These are phyloP conservation scores for Cercospora janseana DNA, from an alignment of 2,329 filamentous ascomycete species.

Conservation along the genomic window DNA sequence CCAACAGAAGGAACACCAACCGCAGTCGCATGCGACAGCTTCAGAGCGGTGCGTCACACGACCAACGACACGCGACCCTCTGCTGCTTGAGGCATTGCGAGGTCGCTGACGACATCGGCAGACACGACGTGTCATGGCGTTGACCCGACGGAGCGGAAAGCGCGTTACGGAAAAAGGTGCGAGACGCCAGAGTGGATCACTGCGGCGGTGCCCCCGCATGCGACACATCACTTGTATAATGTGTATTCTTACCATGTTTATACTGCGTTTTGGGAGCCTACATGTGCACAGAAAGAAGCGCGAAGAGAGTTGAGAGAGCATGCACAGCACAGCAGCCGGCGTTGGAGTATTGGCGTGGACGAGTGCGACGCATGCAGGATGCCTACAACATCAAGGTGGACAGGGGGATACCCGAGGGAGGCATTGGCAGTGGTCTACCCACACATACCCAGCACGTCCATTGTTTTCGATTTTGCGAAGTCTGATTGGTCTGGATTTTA, in stretches of 20 bases:
- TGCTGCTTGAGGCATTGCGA: no score
- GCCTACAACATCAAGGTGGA: background rate
- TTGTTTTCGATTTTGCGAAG: no score
- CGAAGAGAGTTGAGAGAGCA: background rate
- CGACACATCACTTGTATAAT: conserved; percentile 4
- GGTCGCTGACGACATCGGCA: no score
- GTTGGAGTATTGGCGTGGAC: background rate
- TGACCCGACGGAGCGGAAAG: no score
- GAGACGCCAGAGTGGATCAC: background rate
- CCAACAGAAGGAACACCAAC: conserved; percentile 5
- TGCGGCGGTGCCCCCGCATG: conserved; percentile 1
- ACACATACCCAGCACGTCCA: no score
- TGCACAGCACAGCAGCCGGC: background rate
- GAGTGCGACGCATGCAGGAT: background rate
- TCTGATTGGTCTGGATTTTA: no score
- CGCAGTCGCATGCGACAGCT: conserved; percentile 1
- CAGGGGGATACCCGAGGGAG: background rate
- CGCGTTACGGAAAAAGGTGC: no score
- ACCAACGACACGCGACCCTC: no score
- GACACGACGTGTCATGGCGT: no score
- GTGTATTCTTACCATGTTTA: conserved; percentile 5
- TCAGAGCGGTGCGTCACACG: background rate
- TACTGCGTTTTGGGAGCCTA: conserved; percentile 1
- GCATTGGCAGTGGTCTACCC: no score
- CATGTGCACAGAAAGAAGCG: background rate